These are phyloP conservation scores for Trichoderma endophyticum DNA, from an alignment of 2,329 filamentous ascomycete genomes.

Conservation along the genomic window DNA sequence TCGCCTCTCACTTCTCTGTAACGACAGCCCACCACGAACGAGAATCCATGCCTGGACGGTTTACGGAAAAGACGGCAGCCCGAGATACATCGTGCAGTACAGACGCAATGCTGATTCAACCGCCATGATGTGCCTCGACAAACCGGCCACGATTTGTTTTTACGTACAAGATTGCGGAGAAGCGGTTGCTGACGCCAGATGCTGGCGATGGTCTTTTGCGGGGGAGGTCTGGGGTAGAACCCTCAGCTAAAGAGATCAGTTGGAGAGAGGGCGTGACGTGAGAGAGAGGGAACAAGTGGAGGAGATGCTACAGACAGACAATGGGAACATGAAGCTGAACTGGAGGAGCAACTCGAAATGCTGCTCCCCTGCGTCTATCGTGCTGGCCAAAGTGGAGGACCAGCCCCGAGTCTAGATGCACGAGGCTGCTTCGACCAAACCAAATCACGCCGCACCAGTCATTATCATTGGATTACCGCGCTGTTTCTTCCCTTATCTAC, in stretches of 20 bases:
- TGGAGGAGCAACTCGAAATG: not conserved
- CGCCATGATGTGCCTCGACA: not conserved
- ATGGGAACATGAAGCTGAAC: not conserved
- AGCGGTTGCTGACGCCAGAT: not conserved
- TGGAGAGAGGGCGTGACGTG: not conserved
- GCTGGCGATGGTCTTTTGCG: constrained; percentile 5
- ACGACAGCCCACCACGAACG: not conserved
- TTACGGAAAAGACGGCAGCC: constrained; percentile 11
- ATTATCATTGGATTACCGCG: not conserved
- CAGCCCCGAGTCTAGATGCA: constrained; percentile 4
- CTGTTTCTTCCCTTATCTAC: constrained; percentile 2
- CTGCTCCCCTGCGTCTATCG: not conserved
- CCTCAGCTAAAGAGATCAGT: not conserved
- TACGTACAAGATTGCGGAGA: constrained; percentile 19
- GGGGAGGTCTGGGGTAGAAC: constrained; percentile 15
- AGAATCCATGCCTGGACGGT: not conserved
- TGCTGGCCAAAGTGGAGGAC: constrained; percentile 10
- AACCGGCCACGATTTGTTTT: constrained; percentile 8
- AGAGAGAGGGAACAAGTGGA: not conserved
- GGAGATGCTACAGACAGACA: not conserved
- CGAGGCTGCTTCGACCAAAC: not conserved
- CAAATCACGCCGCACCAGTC: not conserved
- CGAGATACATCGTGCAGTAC: not conserved
- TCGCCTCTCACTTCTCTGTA: not conserved
- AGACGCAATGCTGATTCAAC: not conserved